A percentile compares a stretch with the other conserved stretches of the same genome.
phyloP scores from a whole-genome alignment of 1,284 basidiomycete genomes.

The Trametes sp. region DNA sequence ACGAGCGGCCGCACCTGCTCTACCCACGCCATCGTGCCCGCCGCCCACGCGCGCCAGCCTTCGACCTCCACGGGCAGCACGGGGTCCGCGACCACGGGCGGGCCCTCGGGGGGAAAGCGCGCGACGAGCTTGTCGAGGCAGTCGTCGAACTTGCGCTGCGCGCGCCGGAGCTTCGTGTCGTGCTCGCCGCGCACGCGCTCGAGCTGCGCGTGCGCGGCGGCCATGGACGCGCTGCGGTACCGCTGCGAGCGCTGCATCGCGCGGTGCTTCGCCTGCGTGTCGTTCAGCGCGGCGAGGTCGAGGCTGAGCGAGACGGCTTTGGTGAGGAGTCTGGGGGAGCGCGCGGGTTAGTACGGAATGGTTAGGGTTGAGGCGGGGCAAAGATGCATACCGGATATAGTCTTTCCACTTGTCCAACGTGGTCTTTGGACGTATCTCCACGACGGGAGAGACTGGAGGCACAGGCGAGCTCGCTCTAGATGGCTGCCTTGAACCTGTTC shows the following conservation, averaged over 20 bases:
- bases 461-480: constrained; percentile 8
- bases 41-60: constrained; percentile 7
- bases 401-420: constrained; percentile 19
- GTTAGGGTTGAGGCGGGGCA: no score
- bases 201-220: constrained; percentile 16
- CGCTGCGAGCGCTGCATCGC: constrained; percentile 16
- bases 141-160: constrained; percentile 17
- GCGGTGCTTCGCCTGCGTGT: constrained; percentile 15
- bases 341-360: no score
- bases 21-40: constrained; percentile 16
- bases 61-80: constrained; percentile 10
- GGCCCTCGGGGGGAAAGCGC: constrained; percentile 18
- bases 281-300: constrained; percentile 10
- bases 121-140: constrained; percentile 17
- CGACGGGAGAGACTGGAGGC: not conserved
- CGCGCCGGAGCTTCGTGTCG: constrained; percentile 3
- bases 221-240: constrained; percentile 22
- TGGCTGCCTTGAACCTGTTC: not conserved
- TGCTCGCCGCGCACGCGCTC: constrained; percentile 14
- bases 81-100: constrained; percentile 5
- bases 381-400: constrained; percentile 17
- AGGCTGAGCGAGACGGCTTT: constrained; percentile 21
- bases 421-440: not conserved
- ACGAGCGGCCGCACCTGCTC: constrained; percentile 8
- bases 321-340: constrained; percentile 18